These are phyloP conservation scores for Penicillium sp. DNA, from an alignment of 2,329 filamentous ascomycete genomes.

Conservation along the genomic window DNA sequence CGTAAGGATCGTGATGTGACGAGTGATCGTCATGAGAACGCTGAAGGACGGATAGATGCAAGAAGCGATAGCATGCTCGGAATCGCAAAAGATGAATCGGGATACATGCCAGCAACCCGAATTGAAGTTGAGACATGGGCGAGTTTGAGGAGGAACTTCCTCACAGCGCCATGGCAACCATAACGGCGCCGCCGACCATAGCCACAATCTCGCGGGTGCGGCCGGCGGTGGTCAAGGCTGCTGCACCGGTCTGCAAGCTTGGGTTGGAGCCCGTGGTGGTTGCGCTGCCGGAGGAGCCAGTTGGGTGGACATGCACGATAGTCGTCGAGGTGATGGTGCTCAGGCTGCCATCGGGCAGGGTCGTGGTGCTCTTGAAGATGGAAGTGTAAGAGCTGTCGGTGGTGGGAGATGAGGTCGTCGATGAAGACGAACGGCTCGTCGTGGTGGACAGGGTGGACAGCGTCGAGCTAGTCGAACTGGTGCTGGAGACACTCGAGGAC, in stretches of 20 bases:
- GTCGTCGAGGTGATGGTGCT: slow-evolving; percentile 50
- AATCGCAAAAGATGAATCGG: not conserved
- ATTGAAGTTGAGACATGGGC: not conserved
- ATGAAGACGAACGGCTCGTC: slow-evolving; percentile 13
- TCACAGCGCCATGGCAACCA: slow-evolving; percentile 43
- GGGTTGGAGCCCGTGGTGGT: slow-evolving; percentile 30
- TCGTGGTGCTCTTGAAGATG: slow-evolving; percentile 45
- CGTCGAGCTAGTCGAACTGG: slow-evolving; percentile 18
- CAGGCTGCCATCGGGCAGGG: slow-evolving; percentile 44
- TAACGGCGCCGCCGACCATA: slow-evolving; percentile 46
- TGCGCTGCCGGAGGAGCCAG: slow-evolving; percentile 26
- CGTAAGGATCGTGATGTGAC: slow-evolving; percentile 29
- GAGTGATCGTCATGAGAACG: slow-evolving; percentile 14
- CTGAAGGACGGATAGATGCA: slow-evolving; percentile 12
- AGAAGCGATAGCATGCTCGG: slow-evolving; percentile 7
- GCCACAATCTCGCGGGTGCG: slow-evolving; percentile 39
- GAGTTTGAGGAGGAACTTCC: not conserved
- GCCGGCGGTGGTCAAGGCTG: slow-evolving; percentile 30
- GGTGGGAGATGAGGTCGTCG: slow-evolving; percentile 25
- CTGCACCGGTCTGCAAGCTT: slow-evolving; percentile 44
- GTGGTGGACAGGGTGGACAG: slow-evolving; percentile 24
- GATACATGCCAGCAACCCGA: not conserved
- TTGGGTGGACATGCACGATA: slow-evolving; percentile 42
- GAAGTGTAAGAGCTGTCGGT: slow-evolving; percentile 39
- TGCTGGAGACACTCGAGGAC: not conserved